Evolutionary conservation across 1,284 basidiomycete species (phyloP).

Genomic region (Irpex sp.): DNA sequence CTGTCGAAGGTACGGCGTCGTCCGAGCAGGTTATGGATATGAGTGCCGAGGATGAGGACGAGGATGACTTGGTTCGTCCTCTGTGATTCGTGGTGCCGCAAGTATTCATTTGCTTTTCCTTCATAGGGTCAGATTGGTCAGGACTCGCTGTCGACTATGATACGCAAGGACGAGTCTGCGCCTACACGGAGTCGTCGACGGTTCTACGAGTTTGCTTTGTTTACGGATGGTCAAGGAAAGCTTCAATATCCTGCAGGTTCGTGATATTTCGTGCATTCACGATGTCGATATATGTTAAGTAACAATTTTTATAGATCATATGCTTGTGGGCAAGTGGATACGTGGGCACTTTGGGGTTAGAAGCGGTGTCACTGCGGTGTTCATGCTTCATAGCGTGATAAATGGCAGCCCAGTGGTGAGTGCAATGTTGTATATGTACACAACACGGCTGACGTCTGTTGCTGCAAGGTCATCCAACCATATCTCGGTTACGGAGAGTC

Average conservation of each 20-base stretch:
- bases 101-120: not conserved
- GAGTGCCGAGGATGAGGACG: conserved; percentile 13
- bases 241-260: conserved; percentile 52
- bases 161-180: conserved; percentile 63
- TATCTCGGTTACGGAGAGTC: conserved; percentile 2
- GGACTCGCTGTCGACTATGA: conserved; percentile 63
- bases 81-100: not conserved
- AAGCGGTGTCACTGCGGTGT: conserved; percentile 58
- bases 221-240: conserved; percentile 42
- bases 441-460: not conserved
- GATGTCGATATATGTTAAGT: not conserved
- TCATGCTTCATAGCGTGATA: conserved; percentile 66
- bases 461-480: conserved; percentile 14
- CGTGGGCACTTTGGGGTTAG: conserved; percentile 49
- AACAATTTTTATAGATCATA: conserved; percentile 38
- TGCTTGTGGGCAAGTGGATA: conserved; percentile 57
- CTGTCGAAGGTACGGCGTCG: not conserved
- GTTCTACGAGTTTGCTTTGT: conserved; percentile 40
- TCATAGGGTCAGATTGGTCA: conserved; percentile 58
- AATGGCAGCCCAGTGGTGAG: conserved; percentile 57
- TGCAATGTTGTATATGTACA: not conserved
- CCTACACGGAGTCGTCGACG: conserved; percentile 50
- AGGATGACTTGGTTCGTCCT: conserved; percentile 18
- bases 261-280: conserved; percentile 6
- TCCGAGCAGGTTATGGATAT: not conserved